phyloP scores from a whole-genome alignment of 192 early-diverging fungal species.

The Coemansia sp. region DNA sequence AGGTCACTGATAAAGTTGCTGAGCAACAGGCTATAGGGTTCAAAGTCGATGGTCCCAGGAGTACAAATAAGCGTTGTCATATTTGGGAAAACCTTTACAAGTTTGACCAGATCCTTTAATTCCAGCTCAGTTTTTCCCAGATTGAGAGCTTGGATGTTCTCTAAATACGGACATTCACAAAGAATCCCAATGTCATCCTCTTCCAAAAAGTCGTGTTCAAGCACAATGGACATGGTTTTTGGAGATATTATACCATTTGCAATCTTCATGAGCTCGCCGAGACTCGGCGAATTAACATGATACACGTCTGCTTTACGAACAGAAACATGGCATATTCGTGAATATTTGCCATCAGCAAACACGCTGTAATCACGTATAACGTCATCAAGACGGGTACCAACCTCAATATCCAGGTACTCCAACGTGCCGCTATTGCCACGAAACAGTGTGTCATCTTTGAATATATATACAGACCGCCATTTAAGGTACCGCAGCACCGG shows the following conservation, averaged over 20 bases:
- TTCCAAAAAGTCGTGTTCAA: no score
- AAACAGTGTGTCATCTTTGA: constrained; percentile 4
- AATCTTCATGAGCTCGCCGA: neutral
- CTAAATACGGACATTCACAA: no score
- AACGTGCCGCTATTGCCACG: constrained; percentile 4
- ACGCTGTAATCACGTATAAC: neutral
- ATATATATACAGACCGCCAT: neutral
- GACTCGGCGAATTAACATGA: no score
- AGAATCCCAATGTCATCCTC: no score
- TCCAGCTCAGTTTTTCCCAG: no score
- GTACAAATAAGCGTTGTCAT: no score
- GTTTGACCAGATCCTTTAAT: no score
- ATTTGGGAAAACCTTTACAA: no score
- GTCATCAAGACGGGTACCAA: constrained; percentile 8
- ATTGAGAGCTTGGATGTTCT: no score
- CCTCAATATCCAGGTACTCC: constrained; percentile 18
- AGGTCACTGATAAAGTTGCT: no score
- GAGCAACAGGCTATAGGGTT: no score
- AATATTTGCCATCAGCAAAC: constrained; percentile 8
- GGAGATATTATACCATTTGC: neutral
- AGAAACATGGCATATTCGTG: neutral
- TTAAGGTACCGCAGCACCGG: constrained; percentile 19
- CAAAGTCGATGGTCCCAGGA: no score
- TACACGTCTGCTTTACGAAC: neutral
- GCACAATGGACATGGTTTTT: neutral